Evolutionary conservation across 2,329 filamentous ascomycete species (phyloP), one percentile per base, ranked within the genome.

Genomic region (Emericellopsis atlantica): DNA sequence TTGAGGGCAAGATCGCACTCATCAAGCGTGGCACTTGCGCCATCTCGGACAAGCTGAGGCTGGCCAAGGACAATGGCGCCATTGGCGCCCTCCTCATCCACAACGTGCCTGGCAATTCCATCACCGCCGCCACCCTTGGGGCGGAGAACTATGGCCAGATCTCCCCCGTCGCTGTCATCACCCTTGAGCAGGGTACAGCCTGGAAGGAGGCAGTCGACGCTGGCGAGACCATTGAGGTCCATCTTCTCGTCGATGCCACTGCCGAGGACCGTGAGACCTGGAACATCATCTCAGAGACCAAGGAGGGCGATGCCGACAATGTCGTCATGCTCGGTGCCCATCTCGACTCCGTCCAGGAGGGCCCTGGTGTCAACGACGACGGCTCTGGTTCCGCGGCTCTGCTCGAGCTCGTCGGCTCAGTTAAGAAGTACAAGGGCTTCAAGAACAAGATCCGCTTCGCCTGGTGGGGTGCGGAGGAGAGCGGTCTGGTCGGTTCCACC

Each of bases 31-130:
- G 66, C 18, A 42, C 43, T 21, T 70, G 66, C 43, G 56, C 60
- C 32, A 60, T 69, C 32, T 46, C 58, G 0, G 59, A 64, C 32
- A 70, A 70, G 51, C 55, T 67, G 26, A 61, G 59, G 49, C 54
- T 67, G 5, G 66, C 66, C 23, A 62, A 56, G 50, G 52, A 57
- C 8, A 54, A 60, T 9, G 66, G 65, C 34, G 67, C 65, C 3
- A 33, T 61, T 2, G 65, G 56, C 33, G 64, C 70, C 1, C 56
- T 84, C 24, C 65, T 84, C 39, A 81, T 78, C 54, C 76, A 84
- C 65, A 77, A 81, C 46, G 62, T 58, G 3, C 58, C 67, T 0
- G 75, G 72, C 1, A 46, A 51, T 9, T 40, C 45, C n/a, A 53
- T 61, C 4, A 54, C 66, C 2, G 58, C 61, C 21, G 76, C 73